Conservation (phyloP, 176 grass and related monocot genomes). For the Aegilops umbellulata region DNA sequence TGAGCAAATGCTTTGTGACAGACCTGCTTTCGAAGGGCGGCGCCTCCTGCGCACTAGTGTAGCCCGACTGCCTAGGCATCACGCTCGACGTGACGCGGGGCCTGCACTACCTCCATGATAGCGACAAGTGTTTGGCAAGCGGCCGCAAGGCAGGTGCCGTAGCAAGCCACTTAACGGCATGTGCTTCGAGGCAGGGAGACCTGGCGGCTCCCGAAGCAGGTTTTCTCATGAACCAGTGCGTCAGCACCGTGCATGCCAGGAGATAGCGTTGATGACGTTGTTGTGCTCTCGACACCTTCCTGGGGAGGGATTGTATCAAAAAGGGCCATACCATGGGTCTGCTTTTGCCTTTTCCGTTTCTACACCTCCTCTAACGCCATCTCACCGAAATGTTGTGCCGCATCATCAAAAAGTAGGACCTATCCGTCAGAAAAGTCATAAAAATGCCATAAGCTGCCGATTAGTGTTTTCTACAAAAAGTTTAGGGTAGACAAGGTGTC, state of each 20-base stretch:
- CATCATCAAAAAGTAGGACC: too few relatives aligned
- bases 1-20: background rate
- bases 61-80: background rate
- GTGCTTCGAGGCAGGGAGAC: constrained; percentile 77
- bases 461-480: too few relatives aligned
- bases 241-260: background rate
- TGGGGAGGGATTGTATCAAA: background rate
- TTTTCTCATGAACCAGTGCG: constrained; percentile 55
- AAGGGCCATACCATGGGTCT: too few relatives aligned
- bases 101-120: background rate
- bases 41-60: background rate
- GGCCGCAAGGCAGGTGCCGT: constrained; percentile 39
- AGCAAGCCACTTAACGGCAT: constrained; percentile 81
- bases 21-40: background rate
- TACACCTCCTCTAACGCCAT: too few relatives aligned
- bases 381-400: too few relatives aligned
- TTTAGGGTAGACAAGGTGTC: too few relatives aligned
- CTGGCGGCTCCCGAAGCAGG: constrained; percentile 63
- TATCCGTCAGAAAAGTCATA: too few relatives aligned
- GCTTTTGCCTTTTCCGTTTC: too few relatives aligned
- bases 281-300: background rate
- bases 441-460: too few relatives aligned
- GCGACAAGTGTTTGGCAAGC: constrained; percentile 40
- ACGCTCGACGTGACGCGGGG: background rate
- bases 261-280: background rate